Evolutionary conservation across 148 eudicot species (phyloP).

Genomic region (Amaranthus hypochondriacus): DNA sequence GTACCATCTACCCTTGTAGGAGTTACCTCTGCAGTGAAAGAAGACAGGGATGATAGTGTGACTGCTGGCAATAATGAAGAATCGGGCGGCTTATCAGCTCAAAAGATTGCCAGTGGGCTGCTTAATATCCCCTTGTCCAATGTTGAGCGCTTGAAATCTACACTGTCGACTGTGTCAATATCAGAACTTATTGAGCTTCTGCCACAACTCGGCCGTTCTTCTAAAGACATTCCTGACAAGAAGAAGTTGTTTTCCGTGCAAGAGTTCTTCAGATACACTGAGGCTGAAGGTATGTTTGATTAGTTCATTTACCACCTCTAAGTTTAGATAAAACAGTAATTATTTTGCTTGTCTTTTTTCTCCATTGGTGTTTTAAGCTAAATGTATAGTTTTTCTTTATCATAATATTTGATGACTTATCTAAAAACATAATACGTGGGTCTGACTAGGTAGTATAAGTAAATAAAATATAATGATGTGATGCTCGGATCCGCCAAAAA

Average conservation of each 20-base stretch:
- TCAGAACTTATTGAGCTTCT: conserved; percentile 82
- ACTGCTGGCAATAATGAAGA: conserved; percentile 42
- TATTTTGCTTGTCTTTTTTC: conserved; percentile 1
- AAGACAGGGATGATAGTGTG: conserved; percentile 51
- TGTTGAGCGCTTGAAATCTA: conserved; percentile 90
- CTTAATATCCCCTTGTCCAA: conserved; percentile 90
- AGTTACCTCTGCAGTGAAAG: conserved; percentile 57
- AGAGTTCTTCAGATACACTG: conserved; percentile 97
- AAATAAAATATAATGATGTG: too few relatives aligned
- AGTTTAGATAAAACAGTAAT: neutral
- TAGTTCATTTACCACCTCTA: neutral
- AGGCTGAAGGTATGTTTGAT: conserved; percentile 70
- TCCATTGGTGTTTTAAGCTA: neutral
- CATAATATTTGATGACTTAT: too few relatives aligned
- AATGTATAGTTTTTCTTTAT: too few relatives aligned
- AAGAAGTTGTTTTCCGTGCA: conserved; percentile 94
- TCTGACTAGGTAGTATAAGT: too few relatives aligned
- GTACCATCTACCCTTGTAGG: conserved; percentile 68
- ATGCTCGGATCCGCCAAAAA: too few relatives aligned
- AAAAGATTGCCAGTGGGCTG: conserved; percentile 69
- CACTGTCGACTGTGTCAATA: conserved; percentile 79
- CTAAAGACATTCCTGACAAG: conserved; percentile 89
- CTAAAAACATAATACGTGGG: too few relatives aligned
- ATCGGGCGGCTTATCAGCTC: conserved; percentile 46
- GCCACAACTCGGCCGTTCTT: conserved; percentile 70